A percentile compares a stretch with the other conserved stretches of the same genome.
These are phyloP conservation scores for Stenogyne calaminthoides DNA, from an alignment of 305 asterid genomes.

Conservation along the genomic window DNA sequence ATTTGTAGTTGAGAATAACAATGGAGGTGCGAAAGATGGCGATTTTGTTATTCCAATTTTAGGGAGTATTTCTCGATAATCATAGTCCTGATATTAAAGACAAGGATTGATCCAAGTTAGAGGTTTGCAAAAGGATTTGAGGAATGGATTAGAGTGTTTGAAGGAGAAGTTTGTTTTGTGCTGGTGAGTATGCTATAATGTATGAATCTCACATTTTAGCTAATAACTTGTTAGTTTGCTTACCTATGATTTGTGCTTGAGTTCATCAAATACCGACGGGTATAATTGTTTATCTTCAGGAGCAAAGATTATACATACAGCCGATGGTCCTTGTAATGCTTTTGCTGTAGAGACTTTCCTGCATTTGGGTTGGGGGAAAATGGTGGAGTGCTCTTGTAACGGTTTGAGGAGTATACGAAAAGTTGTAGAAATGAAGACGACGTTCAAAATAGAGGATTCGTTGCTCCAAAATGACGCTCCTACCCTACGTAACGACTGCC, in stretches of 20 bases:
- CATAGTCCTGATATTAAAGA: background rate
- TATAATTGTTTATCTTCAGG: no score
- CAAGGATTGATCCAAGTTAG: background rate
- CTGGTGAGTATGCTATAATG: background rate
- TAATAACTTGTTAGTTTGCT: background rate
- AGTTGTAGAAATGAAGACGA: no score
- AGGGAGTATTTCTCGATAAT: slow-evolving; percentile 35
- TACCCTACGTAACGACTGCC: no score
- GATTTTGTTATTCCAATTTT: slow-evolving; percentile 64
- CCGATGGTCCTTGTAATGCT: background rate
- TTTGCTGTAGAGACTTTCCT: background rate
- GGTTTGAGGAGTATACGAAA: no score
- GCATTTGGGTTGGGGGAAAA: background rate
- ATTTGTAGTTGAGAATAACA: slow-evolving; percentile 20
- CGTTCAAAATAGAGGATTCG: no score
- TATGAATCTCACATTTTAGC: background rate
- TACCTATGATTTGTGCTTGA: background rate
- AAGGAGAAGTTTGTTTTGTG: background rate
- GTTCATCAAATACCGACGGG: background rate
- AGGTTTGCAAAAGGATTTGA: no score
- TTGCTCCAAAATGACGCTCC: no score
- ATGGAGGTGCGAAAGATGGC: slow-evolving; percentile 38
- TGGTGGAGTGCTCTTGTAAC: no score
- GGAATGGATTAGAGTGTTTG: background rate
- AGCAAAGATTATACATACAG: no score